Evolutionary conservation across 2,329 filamentous ascomycete genomes (phyloP).

Genomic region (Anthostomella pinea): DNA sequence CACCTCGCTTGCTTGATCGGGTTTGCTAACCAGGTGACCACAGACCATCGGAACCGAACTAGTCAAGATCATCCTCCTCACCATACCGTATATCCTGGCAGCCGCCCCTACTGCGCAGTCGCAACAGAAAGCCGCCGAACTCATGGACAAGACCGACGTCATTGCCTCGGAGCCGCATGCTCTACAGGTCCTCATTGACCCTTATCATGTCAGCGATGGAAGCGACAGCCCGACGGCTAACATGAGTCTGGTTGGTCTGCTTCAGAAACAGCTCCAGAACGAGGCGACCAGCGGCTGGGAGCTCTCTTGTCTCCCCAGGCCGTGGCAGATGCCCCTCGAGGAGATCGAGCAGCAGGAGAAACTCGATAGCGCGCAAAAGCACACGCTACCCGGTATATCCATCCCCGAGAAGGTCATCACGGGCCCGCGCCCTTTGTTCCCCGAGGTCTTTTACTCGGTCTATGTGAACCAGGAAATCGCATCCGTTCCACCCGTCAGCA

Average conservation of each 20-base stretch:
- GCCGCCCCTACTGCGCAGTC: conserved; percentile 63
- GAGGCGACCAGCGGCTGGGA: conserved; percentile 76
- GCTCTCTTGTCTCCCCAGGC: conserved; percentile 65
- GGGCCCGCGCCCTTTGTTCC: conserved; percentile 76
- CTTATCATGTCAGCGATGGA: conserved; percentile 66
- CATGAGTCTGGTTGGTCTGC: conserved; percentile 69
- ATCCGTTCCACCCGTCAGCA: conserved; percentile 75
- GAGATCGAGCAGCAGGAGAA: conserved; percentile 60
- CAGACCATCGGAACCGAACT: conserved; percentile 76
- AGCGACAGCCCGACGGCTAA: conserved; percentile 62
- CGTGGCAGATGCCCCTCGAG: conserved; percentile 62
- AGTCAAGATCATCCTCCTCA: conserved; percentile 93
- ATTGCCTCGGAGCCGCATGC: conserved; percentile 86
- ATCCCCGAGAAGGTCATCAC: conserved; percentile 74
- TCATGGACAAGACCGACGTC: conserved; percentile 92
- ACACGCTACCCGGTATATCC: conserved; percentile 71
- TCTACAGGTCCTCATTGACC: conserved; percentile 81
- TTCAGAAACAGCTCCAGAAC: conserved; percentile 80
- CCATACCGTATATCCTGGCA: conserved; percentile 85
- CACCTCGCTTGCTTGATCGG: neutral
- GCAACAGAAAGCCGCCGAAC: conserved; percentile 68
- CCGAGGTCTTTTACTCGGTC: conserved; percentile 91
- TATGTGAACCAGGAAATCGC: conserved; percentile 84
- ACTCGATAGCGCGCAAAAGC: conserved; percentile 62
- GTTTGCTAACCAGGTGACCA: conserved; percentile 2